Evolutionary conservation across 192 early-diverging fungal genomes (phyloP).

Genomic region (Dissophora ornata): DNA sequence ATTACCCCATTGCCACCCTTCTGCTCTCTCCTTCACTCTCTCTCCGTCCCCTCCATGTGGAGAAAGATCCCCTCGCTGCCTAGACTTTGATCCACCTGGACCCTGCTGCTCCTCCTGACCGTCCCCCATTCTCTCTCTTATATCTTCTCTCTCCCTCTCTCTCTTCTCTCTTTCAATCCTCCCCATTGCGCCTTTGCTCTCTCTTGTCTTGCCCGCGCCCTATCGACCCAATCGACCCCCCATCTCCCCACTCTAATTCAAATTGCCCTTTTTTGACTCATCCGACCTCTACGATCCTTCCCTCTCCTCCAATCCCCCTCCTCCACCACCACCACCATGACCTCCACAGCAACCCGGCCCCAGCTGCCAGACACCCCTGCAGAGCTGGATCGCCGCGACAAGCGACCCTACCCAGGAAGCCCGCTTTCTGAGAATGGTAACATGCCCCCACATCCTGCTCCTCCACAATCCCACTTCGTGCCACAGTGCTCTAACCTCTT

Average conservation of each 20-base stretch:
- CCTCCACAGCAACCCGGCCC: conserved; percentile 11
- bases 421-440: conserved; percentile 35
- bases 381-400: conserved; percentile 28
- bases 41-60: too few species aligned
- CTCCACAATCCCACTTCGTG: neutral
- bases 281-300: neutral
- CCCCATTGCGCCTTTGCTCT: too few species aligned
- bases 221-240: neutral
- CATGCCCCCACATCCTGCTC: neutral
- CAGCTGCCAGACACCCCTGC: neutral
- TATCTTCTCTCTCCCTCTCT: conserved; percentile 2
- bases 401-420: conserved; percentile 36
- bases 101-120: too few species aligned
- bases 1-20: neutral
- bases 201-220: too few species aligned
- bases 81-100: too few species aligned
- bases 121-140: neutral
- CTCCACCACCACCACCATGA: conserved; percentile 16
- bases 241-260: neutral
- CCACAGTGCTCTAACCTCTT: neutral
- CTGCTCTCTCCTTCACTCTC: neutral
- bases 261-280: neutral
- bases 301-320: neutral
- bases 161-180: neutral
- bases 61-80: too few species aligned